A percentile compares a stretch with the other conserved stretches of the same genome.
phyloP scores from a whole-genome alignment of 2,329 filamentous ascomycete species.

The Hymenoscyphus occultus region DNA sequence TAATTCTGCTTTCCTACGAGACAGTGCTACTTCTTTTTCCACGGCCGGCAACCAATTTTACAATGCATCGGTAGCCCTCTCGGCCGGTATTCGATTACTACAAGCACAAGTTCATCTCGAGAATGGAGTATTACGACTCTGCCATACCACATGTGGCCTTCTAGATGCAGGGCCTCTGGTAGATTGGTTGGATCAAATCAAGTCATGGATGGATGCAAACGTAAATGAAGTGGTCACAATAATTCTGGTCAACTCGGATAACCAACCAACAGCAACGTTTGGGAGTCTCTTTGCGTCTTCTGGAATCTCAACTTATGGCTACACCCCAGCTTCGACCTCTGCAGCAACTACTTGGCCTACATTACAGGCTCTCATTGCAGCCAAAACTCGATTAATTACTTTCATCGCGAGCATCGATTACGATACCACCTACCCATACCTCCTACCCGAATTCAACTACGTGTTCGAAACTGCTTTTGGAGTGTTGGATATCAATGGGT shows the following conservation, averaged over 20 bases:
- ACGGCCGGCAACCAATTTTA: constrained; percentile 54
- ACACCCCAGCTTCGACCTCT: constrained; percentile 33
- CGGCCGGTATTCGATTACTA: constrained; percentile 63
- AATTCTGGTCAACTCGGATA: constrained; percentile 62
- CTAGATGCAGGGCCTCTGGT: constrained; percentile 54
- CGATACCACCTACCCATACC: constrained; percentile 51
- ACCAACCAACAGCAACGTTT: constrained; percentile 52
- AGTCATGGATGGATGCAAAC: constrained; percentile 57
- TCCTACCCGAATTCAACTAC: constrained; percentile 61
- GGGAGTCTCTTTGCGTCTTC: constrained; percentile 35
- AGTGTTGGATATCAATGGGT: constrained; percentile 50
- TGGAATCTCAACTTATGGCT: constrained; percentile 31
- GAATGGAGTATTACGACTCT: constrained; percentile 20
- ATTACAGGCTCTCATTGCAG: constrained; percentile 60
- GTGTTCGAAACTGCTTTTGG: constrained; percentile 74
- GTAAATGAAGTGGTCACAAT: constrained; percentile 60
- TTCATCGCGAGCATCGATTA: constrained; percentile 67
- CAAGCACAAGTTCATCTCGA: constrained; percentile 49
- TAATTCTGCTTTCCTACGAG: constrained; percentile 51
- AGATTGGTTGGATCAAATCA: constrained; percentile 53
- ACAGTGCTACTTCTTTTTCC: constrained; percentile 26
- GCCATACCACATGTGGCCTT: constrained; percentile 60
- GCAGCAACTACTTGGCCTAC: constrained; percentile 63
- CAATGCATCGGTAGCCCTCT: constrained; percentile 56
- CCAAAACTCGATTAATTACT: constrained; percentile 61